Percentiles rank a stretch among this genome's conserved stretches.
Evolutionary conservation across 768 basidiomycete genomes (phyloP).

Genomic region (Exsudoporus frostii): DNA sequence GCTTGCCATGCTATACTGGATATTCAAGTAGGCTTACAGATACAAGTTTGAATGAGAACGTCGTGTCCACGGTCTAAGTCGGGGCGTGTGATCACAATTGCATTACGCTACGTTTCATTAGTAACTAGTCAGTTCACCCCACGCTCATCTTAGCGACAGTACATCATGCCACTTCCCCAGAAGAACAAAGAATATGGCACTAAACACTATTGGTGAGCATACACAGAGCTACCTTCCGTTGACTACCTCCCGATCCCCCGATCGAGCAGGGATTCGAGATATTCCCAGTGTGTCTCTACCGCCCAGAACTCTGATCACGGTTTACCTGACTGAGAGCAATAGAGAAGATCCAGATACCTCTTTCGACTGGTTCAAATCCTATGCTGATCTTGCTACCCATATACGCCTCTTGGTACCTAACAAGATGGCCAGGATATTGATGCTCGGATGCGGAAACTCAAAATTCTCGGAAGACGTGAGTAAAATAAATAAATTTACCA

Average conservation of each 20-base stretch:
- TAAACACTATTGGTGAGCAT: constrained; percentile 62
- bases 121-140: too few relatives aligned
- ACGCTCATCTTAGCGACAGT: too few relatives aligned
- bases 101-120: constrained; percentile 3
- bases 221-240: not conserved
- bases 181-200: constrained; percentile 69
- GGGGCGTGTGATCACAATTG: constrained; percentile 13
- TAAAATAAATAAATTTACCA: not conserved
- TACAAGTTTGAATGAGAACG: not conserved
- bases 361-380: constrained; percentile 90
- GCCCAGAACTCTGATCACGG: not conserved
- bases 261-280: constrained; percentile 60
- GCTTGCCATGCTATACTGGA: constrained; percentile 28
- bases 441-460: constrained; percentile 86
- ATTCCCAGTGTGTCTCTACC: constrained; percentile 49
- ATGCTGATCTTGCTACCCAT: constrained; percentile 62
- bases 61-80: not conserved
- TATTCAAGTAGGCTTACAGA: constrained; percentile 22
- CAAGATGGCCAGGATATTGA: constrained; percentile 59
- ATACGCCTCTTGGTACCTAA: constrained; percentile 62
- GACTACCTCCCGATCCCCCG: not conserved
- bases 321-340: constrained; percentile 6
- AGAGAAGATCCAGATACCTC: constrained; percentile 58
- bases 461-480: constrained; percentile 71
- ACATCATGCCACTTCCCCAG: constrained; percentile 45